phyloP scores from a whole-genome alignment of 140 eudicot genomes.

The Senecio squalidus region DNA sequence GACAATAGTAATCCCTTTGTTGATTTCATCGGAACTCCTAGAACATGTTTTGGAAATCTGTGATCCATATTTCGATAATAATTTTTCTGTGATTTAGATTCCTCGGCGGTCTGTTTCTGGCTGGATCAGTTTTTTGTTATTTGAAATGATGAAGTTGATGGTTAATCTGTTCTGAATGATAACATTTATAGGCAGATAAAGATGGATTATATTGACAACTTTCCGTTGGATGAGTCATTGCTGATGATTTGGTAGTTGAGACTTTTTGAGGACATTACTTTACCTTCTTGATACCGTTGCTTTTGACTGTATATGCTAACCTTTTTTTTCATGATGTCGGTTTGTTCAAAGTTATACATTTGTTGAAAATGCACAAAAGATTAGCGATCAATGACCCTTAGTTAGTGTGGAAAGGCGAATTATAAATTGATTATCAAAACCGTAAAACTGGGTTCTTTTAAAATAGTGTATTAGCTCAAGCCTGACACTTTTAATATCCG shows the following conservation, averaged over 20 bases:
- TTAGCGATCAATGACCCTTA: not conserved
- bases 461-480: no score
- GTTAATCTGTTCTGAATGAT: not conserved
- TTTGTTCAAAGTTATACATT: not conserved
- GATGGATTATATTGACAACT: constrained; percentile 4
- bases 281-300: not conserved
- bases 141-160: not conserved
- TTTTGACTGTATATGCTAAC: constrained; percentile 8
- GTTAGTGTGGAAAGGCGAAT: no score
- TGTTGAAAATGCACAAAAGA: not conserved
- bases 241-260: constrained; percentile 5
- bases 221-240: constrained; percentile 10
- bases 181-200: constrained; percentile 19
- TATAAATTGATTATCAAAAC: no score
- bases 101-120: not conserved
- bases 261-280: constrained; percentile 1
- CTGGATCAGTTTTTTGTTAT: not conserved
- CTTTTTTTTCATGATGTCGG: constrained; percentile 1
- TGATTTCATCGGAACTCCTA: constrained; percentile 7
- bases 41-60: not conserved
- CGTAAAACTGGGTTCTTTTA: not conserved
- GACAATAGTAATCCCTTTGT: constrained; percentile 21
- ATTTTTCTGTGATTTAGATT: not conserved
- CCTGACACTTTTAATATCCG: no score
- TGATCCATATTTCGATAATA: constrained; percentile 1